Evolutionary conservation across 2,329 filamentous ascomycete species (phyloP), one percentile per base, ranked within the genome.

Genomic region (Coniochaeta hoffmannii): DNA sequence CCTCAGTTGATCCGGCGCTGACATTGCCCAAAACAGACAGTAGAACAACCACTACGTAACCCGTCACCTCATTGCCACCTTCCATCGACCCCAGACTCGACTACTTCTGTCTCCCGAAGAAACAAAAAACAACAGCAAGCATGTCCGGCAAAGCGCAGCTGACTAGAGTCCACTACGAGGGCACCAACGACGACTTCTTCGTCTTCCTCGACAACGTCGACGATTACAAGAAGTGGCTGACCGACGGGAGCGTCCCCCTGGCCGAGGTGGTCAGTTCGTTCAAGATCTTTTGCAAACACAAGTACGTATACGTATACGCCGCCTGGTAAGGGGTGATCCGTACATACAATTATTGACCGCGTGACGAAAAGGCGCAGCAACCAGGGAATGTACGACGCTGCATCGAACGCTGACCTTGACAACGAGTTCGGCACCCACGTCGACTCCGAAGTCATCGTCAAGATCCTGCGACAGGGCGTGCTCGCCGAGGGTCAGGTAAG

Each of bases 201-300:
- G 69, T 84, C 69, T 83, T 85, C 63, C 68, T 85, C 52, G 81
- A 85, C 60, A 80, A 82, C 62, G 62, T 70, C 55, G 74, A 88
- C 58, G 77, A 80, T 50, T 85, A 90, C 65, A 78, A 89, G 72
- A 86, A 93, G 71, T 97, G 93, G 93, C 84, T 86, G 77, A 76
- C 69, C 5, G 93, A 97, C 77, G 85, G 83, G 68, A 86, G 81
- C 30, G 76, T 94, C 30, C 88, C 94, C 35, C 76, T 97, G 50
- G 81, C 89, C 1, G 86, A 97, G 66, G 92, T 99, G 56, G 81
- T 97, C 55, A 90, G 86, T 57, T 81, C 88, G 8, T 97, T 90
- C 80, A 89, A 96, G 80, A 79, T 99, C 67, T 96, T 96, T 67
- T 77, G 88, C 44, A 96, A 91, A 34, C 89, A 95, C 77, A 88